A percentile compares a stretch with the other conserved stretches of the same genome.
Evolutionary conservation across 257 asterid genomes (phyloP).

Genomic region (Capsicum baccatum): DNA sequence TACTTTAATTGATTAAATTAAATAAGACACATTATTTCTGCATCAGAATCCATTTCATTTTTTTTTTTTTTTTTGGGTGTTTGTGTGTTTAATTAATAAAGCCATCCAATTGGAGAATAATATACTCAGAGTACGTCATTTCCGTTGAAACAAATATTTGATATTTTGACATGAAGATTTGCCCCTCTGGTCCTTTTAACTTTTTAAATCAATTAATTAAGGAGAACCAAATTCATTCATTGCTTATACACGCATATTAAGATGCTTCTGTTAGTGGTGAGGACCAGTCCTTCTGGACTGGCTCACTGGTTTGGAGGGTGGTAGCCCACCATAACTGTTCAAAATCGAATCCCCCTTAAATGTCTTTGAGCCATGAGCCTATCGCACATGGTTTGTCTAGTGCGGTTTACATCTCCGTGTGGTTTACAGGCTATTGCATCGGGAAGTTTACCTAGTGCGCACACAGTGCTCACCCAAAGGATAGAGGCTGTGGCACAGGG

Average conservation of each 20-base stretch:
- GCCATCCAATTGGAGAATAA: constrained; percentile 19
- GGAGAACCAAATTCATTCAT: constrained; percentile 19
- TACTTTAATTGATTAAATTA: constrained; percentile 22
- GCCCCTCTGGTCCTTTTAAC: constrained; percentile 26
- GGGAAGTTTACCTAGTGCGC: too few relatives aligned
- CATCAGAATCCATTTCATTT: constrained; percentile 47
- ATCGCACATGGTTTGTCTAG: too few relatives aligned
- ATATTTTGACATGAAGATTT: constrained; percentile 25
- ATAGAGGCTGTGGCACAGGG: too few relatives aligned
- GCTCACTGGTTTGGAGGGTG: too few relatives aligned
- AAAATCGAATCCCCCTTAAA: too few relatives aligned
- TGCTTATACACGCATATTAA: not conserved
- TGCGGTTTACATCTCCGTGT: too few relatives aligned
- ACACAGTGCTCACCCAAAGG: too few relatives aligned
- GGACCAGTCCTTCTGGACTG: too few relatives aligned
- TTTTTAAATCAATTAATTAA: not conserved
- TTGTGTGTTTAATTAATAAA: not conserved
- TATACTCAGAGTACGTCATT: constrained; percentile 34
- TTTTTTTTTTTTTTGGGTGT: not conserved
- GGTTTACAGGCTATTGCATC: too few relatives aligned
- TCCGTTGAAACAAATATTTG: constrained; percentile 16
- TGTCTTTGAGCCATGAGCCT: too few relatives aligned
- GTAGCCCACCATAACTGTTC: too few relatives aligned
- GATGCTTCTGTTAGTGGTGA: too few relatives aligned
- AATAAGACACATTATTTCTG: constrained; percentile 11